phyloP scores from a whole-genome alignment of 2,329 filamentous ascomycete genomes.

The Penicillium sp. region DNA sequence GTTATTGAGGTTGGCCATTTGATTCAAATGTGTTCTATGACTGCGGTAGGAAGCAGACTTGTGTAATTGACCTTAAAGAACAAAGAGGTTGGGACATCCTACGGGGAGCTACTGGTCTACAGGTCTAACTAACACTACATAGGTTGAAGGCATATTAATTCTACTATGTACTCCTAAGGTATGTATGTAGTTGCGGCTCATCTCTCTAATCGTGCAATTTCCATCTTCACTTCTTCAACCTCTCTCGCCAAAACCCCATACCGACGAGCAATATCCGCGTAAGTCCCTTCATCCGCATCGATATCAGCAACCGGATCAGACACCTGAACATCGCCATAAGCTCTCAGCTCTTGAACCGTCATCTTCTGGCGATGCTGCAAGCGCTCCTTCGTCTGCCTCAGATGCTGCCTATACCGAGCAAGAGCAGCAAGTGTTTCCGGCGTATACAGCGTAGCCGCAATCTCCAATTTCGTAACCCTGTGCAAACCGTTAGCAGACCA shows the following conservation, averaged over 20 bases:
- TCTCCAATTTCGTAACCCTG: constrained; percentile 38
- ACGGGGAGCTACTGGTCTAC: background rate
- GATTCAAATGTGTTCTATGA: background rate
- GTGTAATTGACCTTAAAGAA: background rate
- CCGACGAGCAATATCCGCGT: constrained; percentile 37
- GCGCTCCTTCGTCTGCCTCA: constrained; percentile 25
- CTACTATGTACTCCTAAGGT: background rate
- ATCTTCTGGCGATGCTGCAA: constrained; percentile 30
- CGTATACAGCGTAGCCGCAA: constrained; percentile 36
- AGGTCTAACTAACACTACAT: background rate
- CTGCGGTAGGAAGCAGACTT: background rate
- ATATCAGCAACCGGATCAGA: constrained; percentile 5
- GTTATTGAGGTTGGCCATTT: background rate
- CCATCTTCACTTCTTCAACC: constrained; percentile 35
- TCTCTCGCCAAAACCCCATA: constrained; percentile 39
- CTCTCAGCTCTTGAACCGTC: constrained; percentile 31
- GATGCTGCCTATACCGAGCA: constrained; percentile 31
- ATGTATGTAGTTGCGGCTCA: constrained; percentile 1
- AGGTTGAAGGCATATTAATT: background rate
- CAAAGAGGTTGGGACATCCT: background rate
- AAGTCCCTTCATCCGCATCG: constrained; percentile 20
- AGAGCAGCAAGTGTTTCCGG: constrained; percentile 36
- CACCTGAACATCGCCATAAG: constrained; percentile 31
- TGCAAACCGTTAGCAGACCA: background rate
- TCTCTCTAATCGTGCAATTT: constrained; percentile 21